A percentile compares a stretch with the other conserved stretches of the same genome.
These are phyloP conservation scores for Cladobotryum protrusum DNA, from an alignment of 2,329 filamentous ascomycete genomes.

Conservation along the genomic window DNA sequence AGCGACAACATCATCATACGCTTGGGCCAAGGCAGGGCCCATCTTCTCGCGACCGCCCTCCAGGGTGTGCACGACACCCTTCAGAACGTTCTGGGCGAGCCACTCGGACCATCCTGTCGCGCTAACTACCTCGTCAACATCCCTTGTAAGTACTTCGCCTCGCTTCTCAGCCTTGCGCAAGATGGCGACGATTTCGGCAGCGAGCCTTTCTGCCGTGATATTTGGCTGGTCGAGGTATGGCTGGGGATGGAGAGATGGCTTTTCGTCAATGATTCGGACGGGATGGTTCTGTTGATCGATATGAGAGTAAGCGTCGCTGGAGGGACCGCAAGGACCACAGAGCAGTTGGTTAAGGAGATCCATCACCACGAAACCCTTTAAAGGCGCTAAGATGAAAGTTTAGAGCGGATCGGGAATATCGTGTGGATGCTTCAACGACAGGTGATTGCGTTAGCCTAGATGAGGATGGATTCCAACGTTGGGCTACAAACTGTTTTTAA, in stretches of 20 bases:
- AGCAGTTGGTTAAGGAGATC: background rate
- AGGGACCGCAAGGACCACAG: background rate
- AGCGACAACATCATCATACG: background rate
- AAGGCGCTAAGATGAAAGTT: too few species aligned
- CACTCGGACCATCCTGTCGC: constrained; percentile 4
- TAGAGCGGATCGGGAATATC: too few species aligned
- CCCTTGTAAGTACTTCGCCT: background rate
- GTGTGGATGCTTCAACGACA: too few species aligned
- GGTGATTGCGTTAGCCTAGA: too few species aligned
- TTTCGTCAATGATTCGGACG: background rate
- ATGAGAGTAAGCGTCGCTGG: background rate
- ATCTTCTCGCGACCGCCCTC: constrained; percentile 1
- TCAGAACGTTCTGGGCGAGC: constrained; percentile 4
- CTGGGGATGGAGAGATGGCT: background rate
- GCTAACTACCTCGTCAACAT: constrained; percentile 2
- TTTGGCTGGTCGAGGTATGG: background rate
- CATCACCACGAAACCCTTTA: too few species aligned
- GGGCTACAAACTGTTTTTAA: too few species aligned
- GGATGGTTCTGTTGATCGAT: background rate
- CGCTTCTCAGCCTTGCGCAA: background rate
- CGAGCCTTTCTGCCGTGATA: background rate
- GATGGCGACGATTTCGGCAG: background rate
- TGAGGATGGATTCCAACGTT: too few species aligned
- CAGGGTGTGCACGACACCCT: constrained; percentile 2
- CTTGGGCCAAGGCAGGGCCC: constrained; percentile 2